Percentiles rank a stretch among this genome's conserved stretches.
Conservation (phyloP, 352 stramenopile genomes). For the Elongisporangium senticosum region DNA sequence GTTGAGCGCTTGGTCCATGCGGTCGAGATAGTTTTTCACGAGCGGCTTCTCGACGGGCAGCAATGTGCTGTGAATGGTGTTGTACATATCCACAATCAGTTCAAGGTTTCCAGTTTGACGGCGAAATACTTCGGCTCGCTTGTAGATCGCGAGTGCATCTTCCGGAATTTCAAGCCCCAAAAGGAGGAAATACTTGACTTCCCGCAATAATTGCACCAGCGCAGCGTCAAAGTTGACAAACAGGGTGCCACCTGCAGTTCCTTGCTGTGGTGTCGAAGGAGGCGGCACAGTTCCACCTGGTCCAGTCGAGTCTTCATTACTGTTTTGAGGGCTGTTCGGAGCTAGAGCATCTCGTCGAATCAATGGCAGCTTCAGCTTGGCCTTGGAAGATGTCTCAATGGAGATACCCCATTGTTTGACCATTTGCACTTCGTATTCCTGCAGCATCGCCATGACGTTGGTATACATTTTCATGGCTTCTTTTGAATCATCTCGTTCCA, state of each 20-base stretch:
- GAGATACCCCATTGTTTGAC: slow-evolving; percentile 77
- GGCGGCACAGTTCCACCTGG: slow-evolving; percentile 4
- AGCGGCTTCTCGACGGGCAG: slow-evolving; percentile 88
- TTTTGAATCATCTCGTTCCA: slow-evolving; percentile 87
- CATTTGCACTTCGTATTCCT: slow-evolving; percentile 80
- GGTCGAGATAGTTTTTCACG: slow-evolving; percentile 83
- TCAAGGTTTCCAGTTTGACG: slow-evolving; percentile 90
- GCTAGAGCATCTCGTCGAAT: slow-evolving; percentile 47
- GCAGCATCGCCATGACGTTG: slow-evolving; percentile 76
- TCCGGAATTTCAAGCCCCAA: slow-evolving; percentile 86
- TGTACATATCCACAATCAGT: slow-evolving; percentile 92
- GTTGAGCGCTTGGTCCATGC: slow-evolving; percentile 85
- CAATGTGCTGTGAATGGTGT: slow-evolving; percentile 83
- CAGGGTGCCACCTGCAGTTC: slow-evolving; percentile 24
- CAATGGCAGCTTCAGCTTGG: slow-evolving; percentile 85
- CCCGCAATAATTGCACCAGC: slow-evolving; percentile 85
- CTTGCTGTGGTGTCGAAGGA: slow-evolving; percentile 1
- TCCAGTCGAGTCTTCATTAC: slow-evolving; percentile 7
- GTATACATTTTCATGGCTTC: slow-evolving; percentile 89
- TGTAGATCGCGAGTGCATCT: slow-evolving; percentile 89
- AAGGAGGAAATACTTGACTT: slow-evolving; percentile 93
- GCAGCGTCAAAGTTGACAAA: slow-evolving; percentile 90
- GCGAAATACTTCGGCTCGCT: slow-evolving; percentile 87
- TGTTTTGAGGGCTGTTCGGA: neutral
- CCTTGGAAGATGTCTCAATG: slow-evolving; percentile 75